A percentile compares a stretch with the other conserved stretches of the same genome.
phyloP scores from a whole-genome alignment of 2,329 filamentous ascomycete species.

The Cadophora luteo-olivacea region DNA sequence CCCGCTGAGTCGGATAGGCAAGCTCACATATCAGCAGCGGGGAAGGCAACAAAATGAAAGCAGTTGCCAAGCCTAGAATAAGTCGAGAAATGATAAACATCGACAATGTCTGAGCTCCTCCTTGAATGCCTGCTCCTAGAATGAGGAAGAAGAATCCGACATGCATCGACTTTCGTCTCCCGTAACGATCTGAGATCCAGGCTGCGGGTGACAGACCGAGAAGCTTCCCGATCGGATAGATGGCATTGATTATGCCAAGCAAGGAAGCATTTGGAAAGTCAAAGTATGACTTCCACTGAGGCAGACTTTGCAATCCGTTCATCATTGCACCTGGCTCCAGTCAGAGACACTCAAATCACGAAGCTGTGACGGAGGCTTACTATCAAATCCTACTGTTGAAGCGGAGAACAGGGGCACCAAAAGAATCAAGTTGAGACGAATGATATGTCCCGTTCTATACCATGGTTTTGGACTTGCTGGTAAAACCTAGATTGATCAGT shows the following conservation, averaged over 20 bases:
- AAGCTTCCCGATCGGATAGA: constrained; percentile 43
- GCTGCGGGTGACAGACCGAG: constrained; percentile 49
- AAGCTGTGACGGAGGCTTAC: constrained; percentile 11
- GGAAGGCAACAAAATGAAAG: constrained; percentile 49
- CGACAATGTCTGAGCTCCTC: constrained; percentile 45
- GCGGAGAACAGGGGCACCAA: constrained; percentile 32
- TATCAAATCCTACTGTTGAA: constrained; percentile 33
- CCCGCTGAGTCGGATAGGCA: constrained; percentile 47
- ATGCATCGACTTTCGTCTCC: constrained; percentile 40
- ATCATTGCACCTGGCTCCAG: constrained; percentile 38
- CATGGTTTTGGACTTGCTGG: constrained; percentile 11
- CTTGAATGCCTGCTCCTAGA: constrained; percentile 48
- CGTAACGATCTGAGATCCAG: constrained; percentile 42
- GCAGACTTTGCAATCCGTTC: constrained; percentile 49
- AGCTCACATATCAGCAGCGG: constrained; percentile 47
- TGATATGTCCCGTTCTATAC: constrained; percentile 26
- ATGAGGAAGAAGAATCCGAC: constrained; percentile 47
- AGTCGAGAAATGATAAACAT: constrained; percentile 48
- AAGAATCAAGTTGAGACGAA: constrained; percentile 34
- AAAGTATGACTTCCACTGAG: constrained; percentile 46
- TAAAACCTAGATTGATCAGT: neutral
- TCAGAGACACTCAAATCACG: neutral
- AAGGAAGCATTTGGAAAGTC: constrained; percentile 42
- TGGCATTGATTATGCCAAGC: constrained; percentile 45
- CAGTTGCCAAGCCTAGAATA: constrained; percentile 48